Percentiles rank a stretch among this genome's conserved stretches.
These are phyloP conservation scores for Monosporascus sp. DNA, from an alignment of 2,329 filamentous ascomycete genomes.

Conservation along the genomic window DNA sequence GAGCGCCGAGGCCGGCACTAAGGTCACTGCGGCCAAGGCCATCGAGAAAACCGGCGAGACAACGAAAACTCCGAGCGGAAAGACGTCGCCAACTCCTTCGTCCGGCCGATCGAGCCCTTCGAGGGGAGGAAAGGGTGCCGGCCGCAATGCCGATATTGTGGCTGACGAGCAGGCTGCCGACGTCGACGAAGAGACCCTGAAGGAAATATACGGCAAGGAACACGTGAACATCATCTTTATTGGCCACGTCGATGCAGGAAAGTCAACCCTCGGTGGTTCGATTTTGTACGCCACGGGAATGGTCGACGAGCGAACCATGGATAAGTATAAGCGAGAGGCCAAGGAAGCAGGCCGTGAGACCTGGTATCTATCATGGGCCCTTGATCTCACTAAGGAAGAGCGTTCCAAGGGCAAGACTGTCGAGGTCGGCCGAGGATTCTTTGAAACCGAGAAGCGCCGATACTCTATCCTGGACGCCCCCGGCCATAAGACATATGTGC, in stretches of 20 bases:
- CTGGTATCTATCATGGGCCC: conserved; percentile 98
- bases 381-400: conserved; percentile 96
- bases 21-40: conserved; percentile 81
- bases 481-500: conserved; percentile 96
- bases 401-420: conserved; percentile 96
- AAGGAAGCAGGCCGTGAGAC: conserved; percentile 96
- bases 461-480: conserved; percentile 97
- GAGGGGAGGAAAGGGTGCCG: conserved; percentile 47
- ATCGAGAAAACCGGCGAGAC: conserved; percentile 85
- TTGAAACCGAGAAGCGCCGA: conserved; percentile 92
- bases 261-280: conserved; percentile 90
- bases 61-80: conserved; percentile 52
- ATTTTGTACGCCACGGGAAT: conserved; percentile 93
- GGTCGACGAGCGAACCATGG: conserved; percentile 98
- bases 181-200: conserved; percentile 68
- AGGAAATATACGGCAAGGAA: conserved; percentile 94
- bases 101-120: conserved; percentile 83
- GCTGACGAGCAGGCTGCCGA: conserved; percentile 76
- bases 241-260: conserved; percentile 96
- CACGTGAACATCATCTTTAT: conserved; percentile 95
- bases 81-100: conserved; percentile 74
- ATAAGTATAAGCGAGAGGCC: conserved; percentile 95
- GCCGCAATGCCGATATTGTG: conserved; percentile 75
- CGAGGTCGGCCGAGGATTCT: conserved; percentile 91
- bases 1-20: conserved; percentile 58